Evolutionary conservation across 1,284 basidiomycete genomes (phyloP).

Genomic region (Pseudozyma tsukubaensis): DNA sequence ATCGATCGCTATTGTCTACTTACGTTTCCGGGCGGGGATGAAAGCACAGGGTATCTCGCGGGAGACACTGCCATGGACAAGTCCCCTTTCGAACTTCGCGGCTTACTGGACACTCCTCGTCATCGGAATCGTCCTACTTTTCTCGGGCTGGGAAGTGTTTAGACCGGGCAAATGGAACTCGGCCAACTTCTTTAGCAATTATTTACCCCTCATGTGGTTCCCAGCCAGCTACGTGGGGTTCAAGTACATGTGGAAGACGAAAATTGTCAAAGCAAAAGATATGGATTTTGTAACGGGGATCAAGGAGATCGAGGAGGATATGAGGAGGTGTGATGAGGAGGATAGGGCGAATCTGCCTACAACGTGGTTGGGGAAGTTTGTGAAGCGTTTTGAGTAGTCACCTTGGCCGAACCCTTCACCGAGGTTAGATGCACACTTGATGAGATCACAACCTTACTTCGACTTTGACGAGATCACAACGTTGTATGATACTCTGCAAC

Average conservation of each 20-base stretch:
- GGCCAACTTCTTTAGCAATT: constrained; percentile 79
- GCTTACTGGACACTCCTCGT: constrained; percentile 37
- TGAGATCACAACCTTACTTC: no score
- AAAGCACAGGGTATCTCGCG: constrained; percentile 75
- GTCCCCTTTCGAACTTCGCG: constrained; percentile 64
- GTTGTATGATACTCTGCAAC: no score
- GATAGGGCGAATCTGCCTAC: constrained; percentile 17
- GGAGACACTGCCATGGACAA: constrained; percentile 71
- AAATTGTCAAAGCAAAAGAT: constrained; percentile 51
- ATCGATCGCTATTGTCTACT: constrained; percentile 79
- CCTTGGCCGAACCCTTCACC: no score
- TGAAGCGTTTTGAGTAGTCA: constrained; percentile 19
- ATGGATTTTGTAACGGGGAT: constrained; percentile 74
- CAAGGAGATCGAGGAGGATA: constrained; percentile 53
- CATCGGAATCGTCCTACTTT: constrained; percentile 50
- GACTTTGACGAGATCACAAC: no score
- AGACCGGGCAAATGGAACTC: constrained; percentile 52
- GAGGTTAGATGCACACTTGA: no score
- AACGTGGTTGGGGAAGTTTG: constrained; percentile 14
- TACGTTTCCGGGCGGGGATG: constrained; percentile 78
- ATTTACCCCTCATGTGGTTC: constrained; percentile 80
- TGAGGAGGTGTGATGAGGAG: constrained; percentile 26
- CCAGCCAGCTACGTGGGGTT: constrained; percentile 76
- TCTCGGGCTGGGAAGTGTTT: constrained; percentile 69
- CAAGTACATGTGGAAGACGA: constrained; percentile 72